Percentiles rank a stretch among this genome's conserved stretches.
Evolutionary conservation across 371 early-diverging fungal genomes (phyloP).

Genomic region (Mortierella sp.): DNA sequence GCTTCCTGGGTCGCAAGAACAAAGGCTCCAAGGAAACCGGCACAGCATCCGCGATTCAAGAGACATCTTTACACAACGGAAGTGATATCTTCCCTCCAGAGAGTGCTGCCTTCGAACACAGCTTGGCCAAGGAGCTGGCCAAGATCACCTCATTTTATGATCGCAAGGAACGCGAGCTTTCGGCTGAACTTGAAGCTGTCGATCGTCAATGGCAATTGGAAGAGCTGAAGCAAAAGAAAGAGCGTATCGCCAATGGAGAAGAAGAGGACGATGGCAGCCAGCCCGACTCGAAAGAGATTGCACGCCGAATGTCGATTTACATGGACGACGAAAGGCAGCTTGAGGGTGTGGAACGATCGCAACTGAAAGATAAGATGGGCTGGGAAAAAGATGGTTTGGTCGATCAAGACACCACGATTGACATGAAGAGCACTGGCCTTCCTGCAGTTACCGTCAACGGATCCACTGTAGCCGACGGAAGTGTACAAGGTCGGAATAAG

Average conservation of each 20-base stretch:
- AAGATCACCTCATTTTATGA: conserved; percentile 85
- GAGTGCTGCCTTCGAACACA: conserved; percentile 47
- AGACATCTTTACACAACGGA: conserved; percentile 24
- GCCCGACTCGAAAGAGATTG: conserved; percentile 4
- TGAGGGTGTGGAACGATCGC: conserved; percentile 26
- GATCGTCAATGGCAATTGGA: conserved; percentile 53
- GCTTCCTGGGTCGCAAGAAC: conserved; percentile 18
- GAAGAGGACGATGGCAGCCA: neutral
- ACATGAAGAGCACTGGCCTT: conserved; percentile 4
- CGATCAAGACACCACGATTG: conserved; percentile 22
- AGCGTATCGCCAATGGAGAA: conserved; percentile 15
- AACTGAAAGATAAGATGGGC: conserved; percentile 47
- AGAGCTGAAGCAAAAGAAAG: conserved; percentile 35
- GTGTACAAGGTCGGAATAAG: conserved; percentile 13
- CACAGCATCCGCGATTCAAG: conserved; percentile 18
- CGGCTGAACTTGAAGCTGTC: conserved; percentile 65
- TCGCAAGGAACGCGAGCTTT: conserved; percentile 83
- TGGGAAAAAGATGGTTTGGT: conserved; percentile 45
- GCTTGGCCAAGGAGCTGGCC: conserved; percentile 79
- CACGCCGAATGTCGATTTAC: conserved; percentile 31
- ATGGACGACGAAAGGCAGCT: conserved; percentile 27
- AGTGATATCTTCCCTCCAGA: conserved; percentile 51
- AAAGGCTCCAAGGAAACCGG: conserved; percentile 8
- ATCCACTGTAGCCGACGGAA: conserved; percentile 33
- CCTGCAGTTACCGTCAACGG: conserved; percentile 23